phyloP scores from a whole-genome alignment of 169 alveolate species.

The Perkinsus olseni region DNA sequence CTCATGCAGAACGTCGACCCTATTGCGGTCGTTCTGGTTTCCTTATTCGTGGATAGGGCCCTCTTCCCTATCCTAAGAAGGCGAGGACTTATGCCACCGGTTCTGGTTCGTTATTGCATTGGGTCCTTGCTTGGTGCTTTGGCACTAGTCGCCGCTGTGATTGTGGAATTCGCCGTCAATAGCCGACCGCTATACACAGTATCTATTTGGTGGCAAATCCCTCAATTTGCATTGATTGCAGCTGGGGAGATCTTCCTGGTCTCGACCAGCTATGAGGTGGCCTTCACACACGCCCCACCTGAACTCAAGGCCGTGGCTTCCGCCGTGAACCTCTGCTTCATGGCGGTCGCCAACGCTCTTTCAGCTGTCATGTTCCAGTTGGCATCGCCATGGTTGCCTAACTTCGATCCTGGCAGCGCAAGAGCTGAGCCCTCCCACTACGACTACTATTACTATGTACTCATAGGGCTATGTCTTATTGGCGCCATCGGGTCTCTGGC shows the following conservation, averaged over 20 bases:
- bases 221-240: not conserved
- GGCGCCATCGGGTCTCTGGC: not conserved
- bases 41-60: not conserved
- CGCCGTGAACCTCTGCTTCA: not conserved
- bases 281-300: not conserved
- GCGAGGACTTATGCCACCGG: not conserved
- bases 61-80: not conserved
- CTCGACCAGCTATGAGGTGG: not conserved
- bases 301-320: not conserved
- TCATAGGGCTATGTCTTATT: not conserved
- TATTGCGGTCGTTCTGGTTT: not conserved
- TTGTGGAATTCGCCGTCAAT: not conserved
- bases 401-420: not conserved
- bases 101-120: not conserved
- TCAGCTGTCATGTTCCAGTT: not conserved
- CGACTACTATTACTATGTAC: not conserved
- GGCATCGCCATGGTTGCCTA: not conserved
- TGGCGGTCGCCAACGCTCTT: not conserved
- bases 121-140: not conserved
- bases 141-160: not conserved
- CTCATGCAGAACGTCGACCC: not conserved
- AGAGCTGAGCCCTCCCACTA: not conserved
- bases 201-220: not conserved
- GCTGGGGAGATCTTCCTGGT: not conserved
- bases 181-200: not conserved